These are phyloP conservation scores for Mallotus nudiflorus DNA, from an alignment of 345 rosid genomes.

Conservation along the genomic window DNA sequence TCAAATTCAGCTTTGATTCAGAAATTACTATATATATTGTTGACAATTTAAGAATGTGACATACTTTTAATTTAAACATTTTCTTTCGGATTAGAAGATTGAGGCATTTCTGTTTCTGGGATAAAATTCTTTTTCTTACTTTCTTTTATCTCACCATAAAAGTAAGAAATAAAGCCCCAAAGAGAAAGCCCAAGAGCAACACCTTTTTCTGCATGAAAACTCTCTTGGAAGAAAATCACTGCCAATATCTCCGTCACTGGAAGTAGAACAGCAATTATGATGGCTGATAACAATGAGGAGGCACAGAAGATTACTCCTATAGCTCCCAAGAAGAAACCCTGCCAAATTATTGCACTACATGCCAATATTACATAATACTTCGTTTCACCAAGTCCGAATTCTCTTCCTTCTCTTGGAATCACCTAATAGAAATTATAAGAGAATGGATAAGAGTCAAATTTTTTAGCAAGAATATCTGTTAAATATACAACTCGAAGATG, in stretches of 20 bases:
- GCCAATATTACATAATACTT: slow-evolving; percentile 48
- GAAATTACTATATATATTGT: background rate
- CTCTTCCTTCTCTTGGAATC: slow-evolving; percentile 59
- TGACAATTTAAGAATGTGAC: background rate
- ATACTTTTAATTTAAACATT: background rate
- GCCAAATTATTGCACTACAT: slow-evolving; percentile 43
- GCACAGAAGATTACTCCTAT: slow-evolving; percentile 58
- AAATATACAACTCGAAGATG: too few species aligned
- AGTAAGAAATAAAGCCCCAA: slow-evolving; percentile 74
- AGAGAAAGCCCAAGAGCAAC: slow-evolving; percentile 67
- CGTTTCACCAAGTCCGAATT: slow-evolving; percentile 51
- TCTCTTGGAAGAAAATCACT: slow-evolving; percentile 62
- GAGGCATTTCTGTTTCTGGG: slow-evolving; percentile 21
- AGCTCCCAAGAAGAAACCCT: slow-evolving; percentile 61
- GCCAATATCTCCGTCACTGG: slow-evolving; percentile 69
- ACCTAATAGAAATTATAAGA: slow-evolving; percentile 33
- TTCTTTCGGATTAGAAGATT: background rate
- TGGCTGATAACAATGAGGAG: slow-evolving; percentile 58
- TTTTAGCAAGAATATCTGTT: too few species aligned
- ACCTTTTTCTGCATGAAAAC: slow-evolving; percentile 62
- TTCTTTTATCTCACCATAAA: slow-evolving; percentile 57
- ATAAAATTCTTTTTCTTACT: slow-evolving; percentile 24
- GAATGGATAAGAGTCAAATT: too few species aligned
- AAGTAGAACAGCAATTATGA: slow-evolving; percentile 46
- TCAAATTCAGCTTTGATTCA: background rate